A percentile compares a stretch with the other conserved stretches of the same genome.
Evolutionary conservation across 2,329 filamentous ascomycete genomes (phyloP).

Genomic region (Trematosphaeria pertusa): DNA sequence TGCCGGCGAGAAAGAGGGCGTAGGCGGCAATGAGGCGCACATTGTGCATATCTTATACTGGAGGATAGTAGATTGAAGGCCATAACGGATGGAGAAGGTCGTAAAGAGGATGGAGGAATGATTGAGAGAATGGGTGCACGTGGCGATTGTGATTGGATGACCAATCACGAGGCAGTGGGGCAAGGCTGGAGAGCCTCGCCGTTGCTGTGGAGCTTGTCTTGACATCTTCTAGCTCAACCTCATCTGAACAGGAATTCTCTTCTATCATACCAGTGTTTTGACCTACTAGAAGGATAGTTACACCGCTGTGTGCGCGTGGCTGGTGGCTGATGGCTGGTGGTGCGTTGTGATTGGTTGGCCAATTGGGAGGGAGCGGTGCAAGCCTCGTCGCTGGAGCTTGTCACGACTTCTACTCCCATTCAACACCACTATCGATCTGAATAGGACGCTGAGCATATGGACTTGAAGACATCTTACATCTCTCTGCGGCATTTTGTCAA

Average conservation of each 20-base stretch:
- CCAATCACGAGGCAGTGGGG: neutral
- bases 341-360: conserved; percentile 7
- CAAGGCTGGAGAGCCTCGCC: neutral
- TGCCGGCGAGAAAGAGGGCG: conserved; percentile 23
- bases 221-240: neutral
- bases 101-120: conserved; percentile 17
- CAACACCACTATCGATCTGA: conserved; percentile 1
- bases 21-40: conserved; percentile 16
- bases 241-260: too few relatives aligned
- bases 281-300: too few relatives aligned
- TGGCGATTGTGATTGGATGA: conserved; percentile 10
- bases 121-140: conserved; percentile 10
- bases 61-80: conserved; percentile 7
- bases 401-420: neutral
- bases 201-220: conserved; percentile 1
- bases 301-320: too few relatives aligned
- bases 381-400: neutral
- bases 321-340: too few relatives aligned
- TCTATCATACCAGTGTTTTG: too few relatives aligned
- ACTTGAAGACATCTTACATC: too few relatives aligned
- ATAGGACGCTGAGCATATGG: too few relatives aligned
- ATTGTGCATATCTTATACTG: conserved; percentile 36
- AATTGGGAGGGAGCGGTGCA: neutral
- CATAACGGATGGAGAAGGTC: conserved; percentile 30
- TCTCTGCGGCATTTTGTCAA: too few relatives aligned